Base-by-base conservation (phyloP, 768 basidiomycete genomes). In the Pulveroboletus sp. region DNA sequence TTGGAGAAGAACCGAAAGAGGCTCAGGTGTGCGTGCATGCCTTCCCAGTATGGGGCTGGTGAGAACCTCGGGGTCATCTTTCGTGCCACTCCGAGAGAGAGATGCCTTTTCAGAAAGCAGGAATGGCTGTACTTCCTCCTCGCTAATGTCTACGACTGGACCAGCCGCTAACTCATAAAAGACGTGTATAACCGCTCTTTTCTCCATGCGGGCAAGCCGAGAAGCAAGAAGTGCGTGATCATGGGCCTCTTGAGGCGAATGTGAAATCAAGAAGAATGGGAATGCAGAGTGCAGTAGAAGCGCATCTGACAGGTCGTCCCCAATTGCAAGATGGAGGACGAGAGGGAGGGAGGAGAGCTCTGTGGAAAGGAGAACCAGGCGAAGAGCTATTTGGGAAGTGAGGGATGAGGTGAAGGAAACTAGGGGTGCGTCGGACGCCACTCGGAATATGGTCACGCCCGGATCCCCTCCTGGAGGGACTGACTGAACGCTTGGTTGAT, bases 171-270 rank as follows among this genome's bases (percentile, higher is more conserved):
- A 69, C 8, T 73, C 62, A 59, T 86, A 83, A 69, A 93, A 96
- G 13, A 79, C 83, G 65, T 97, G 95, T 24, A 96, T 73, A n/a
- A 95, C 89, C 6, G 85, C 83, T 57, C 80, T 86, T 48, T 74
- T 74, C 59, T 87, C 81, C 7, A 76, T 66, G 33, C 77, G 76
- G 0, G 95, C 90, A 43, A 97, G 70, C 38, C 84, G 80, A 44
- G 89, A 83, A 13, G 92, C 91, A n/a, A 98, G 78, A 32, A 97
- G 71, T 18, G 92, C 88, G 67, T 97, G 85, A 63, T 94, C 90
- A 59, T 95, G 88, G 5, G 93, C 90, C 62, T 93, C 79, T 64
- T 92, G 87, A 4, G 81, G 66, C 1, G 79, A 81, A 32, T 80
- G 76, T 6, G 92, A 94, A 60, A 94, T 75, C 43, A 98, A 59